Evolutionary conservation across 768 basidiomycete genomes (phyloP), one percentile per base, ranked within the genome.

Genomic region (Suillus tomentosus): DNA sequence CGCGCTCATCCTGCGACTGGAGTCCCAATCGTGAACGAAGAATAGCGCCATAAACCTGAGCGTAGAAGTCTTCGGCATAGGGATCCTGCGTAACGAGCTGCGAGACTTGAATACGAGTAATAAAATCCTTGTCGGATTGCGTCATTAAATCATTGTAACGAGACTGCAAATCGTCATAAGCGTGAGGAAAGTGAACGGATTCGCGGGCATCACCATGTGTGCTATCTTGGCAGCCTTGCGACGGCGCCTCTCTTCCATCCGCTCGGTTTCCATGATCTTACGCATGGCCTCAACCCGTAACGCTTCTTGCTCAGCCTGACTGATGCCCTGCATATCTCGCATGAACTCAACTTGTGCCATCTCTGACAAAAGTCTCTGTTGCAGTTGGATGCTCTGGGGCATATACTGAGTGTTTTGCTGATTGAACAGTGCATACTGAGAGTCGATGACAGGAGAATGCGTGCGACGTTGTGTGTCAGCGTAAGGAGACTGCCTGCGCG

Each of bases 71-170:
- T 67, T 99, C 96, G 39, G 93, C 88, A 76, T 96, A 99, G 0
- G 97, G 97, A 78, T 99, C 97, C 71, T 93, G 90, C 7, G 95
- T 96, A 51, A 97, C 95, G 48, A 99, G 90, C 72, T 99, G 97
- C 2, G 96, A 98, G 40, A 99, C 94, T 76, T 99, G 97, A 67
- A 99, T 99, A 31, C 97, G 89, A 42, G 97, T 99, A 78, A 99
- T 99, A 74, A 99, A 99, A 73, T 99, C 97, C 79, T 99, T 99
- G 82, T 99, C 97, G 13, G 93, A 95, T 77, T 95, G 94, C 3
- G 94, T 95, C 95, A 96, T 96, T 43, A 96, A 83, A 74, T 95
- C 94, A 69, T 96, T 96, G 72, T 95, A 95, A 65, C 92, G 88
- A 65, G 95, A 87, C 94, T 95, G 60, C 10, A 67, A 22, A 68